Percentiles rank a stretch among this genome's conserved stretches.
Conservation (phyloP, 129 eudicot species). For the Sambucus nigra region DNA sequence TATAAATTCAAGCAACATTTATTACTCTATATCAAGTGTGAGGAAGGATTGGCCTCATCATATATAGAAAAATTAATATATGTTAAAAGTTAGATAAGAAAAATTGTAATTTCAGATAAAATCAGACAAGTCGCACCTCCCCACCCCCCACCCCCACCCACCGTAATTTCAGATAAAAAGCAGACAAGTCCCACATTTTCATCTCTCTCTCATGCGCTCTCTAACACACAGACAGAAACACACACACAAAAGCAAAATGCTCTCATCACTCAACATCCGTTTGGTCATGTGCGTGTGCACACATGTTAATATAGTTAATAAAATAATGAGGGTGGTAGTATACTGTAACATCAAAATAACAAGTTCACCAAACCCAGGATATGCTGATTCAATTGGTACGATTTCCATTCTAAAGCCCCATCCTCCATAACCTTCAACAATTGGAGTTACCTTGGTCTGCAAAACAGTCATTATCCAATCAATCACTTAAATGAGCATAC, state of each 20-base stretch:
- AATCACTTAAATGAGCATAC: not conserved
- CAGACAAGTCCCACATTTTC: not conserved
- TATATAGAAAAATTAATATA: too few relatives aligned
- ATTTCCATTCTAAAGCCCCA: conserved; percentile 95
- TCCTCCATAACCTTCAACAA: conserved; percentile 99
- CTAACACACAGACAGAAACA: too few relatives aligned
- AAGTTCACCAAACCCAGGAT: conserved; percentile 92
- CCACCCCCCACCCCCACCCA: not conserved
- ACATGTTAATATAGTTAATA: too few relatives aligned
- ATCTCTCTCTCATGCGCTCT: too few relatives aligned
- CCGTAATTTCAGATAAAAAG: too few relatives aligned
- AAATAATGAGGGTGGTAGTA: not conserved
- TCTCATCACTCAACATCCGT: not conserved
- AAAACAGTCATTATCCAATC: conserved; percentile 11
- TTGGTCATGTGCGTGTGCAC: not conserved
- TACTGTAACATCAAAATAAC: conserved; percentile 15
- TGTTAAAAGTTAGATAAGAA: not conserved
- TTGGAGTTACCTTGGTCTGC: conserved; percentile 97
- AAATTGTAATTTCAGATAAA: too few relatives aligned
- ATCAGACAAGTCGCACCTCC: not conserved
- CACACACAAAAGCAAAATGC: too few relatives aligned
- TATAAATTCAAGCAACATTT: too few relatives aligned
- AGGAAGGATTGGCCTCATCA: not conserved
- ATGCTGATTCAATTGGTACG: conserved; percentile 93
- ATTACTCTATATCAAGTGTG: not conserved